Evolutionary conservation across 139 green algal genomes (phyloP), one percentile per base, ranked within the genome.

Genomic region (Closterium sp.): DNA sequence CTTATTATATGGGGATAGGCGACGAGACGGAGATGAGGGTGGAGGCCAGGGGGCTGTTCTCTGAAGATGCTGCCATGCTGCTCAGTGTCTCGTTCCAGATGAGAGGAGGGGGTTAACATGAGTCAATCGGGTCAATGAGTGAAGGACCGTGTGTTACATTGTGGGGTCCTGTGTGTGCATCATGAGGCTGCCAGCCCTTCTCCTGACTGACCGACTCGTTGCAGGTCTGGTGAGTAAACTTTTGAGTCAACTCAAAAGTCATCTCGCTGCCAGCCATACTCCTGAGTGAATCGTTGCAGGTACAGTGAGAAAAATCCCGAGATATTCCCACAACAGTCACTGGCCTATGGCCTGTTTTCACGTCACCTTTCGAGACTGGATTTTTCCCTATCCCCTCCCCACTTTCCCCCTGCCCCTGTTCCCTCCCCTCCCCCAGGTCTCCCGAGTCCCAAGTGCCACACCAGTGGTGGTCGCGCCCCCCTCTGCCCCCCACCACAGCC

Each of bases 21-120:
- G 90, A 93, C 34, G 90, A 88, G 32, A 88, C 92, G 8, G 86
- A 93, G 88, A 25, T 81, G 84, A 23, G 81, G 5, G 23, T 93
- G 87, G 9, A 34, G 21, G 34, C 66, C 4, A 38, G 38, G 19
- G 31, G 88, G 10, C 3, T 88, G 0, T 93, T 93, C 84, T 93
- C 91, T 12, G 91, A 93, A 34, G 91, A 93, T 28, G 84, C 83
- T 25, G n/a, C 34, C 2, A 28, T 94, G 12, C 28, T 94, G 25
- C 35, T 28, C 19, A 92, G 91, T 25, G 32, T 93, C 23, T 85
- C 34, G 33, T 36, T 94, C 4, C 87, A 94, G 81, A 28, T 86
- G 81, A 66, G 32, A 25, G 1, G 4, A 88, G 91, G 33, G 87
- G 92, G 76, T 43, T 92, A n/a, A 28, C 6, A 6, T 4, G 36